Conservation (phyloP, 176 grass and related monocot genomes). For the Calamus simplicifolius region DNA sequence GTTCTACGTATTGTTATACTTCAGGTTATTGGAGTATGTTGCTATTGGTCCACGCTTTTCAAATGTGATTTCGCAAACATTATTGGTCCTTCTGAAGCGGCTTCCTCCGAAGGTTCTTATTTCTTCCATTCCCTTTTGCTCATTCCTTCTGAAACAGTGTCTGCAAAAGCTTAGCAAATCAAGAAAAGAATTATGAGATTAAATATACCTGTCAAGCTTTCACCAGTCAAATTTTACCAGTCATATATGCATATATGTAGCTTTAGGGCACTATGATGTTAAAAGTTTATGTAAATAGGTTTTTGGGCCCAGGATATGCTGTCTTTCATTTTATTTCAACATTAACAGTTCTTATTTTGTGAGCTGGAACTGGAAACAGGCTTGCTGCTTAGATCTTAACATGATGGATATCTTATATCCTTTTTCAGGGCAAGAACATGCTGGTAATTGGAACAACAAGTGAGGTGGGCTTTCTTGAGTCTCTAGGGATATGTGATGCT, state of each 20-base stretch:
- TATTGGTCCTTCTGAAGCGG: constrained; percentile 81
- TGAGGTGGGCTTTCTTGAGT: constrained; percentile 74
- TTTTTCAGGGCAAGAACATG: constrained; percentile 57
- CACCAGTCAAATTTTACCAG: no score
- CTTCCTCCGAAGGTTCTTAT: constrained; percentile 75
- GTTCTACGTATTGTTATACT: constrained; percentile 5
- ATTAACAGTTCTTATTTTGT: neutral
- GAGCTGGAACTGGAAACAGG: neutral
- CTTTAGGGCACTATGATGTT: no score
- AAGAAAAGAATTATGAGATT: no score
- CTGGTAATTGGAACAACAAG: constrained; percentile 83
- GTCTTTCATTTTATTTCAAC: no score
- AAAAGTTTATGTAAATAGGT: no score
- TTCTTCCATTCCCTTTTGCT: neutral
- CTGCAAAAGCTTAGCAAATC: no score
- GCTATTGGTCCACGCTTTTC: constrained; percentile 93
- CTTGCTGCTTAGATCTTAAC: no score
- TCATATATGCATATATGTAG: no score
- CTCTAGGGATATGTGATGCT: constrained; percentile 83
- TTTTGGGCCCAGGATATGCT: no score
- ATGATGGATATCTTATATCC: neutral
- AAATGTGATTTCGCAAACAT: constrained; percentile 78
- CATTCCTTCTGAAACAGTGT: no score
- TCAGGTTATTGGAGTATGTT: constrained; percentile 91
- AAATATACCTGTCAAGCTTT: no score